phyloP scores from a whole-genome alignment of 768 basidiomycete species.

The Tylopilus subfusipes region DNA sequence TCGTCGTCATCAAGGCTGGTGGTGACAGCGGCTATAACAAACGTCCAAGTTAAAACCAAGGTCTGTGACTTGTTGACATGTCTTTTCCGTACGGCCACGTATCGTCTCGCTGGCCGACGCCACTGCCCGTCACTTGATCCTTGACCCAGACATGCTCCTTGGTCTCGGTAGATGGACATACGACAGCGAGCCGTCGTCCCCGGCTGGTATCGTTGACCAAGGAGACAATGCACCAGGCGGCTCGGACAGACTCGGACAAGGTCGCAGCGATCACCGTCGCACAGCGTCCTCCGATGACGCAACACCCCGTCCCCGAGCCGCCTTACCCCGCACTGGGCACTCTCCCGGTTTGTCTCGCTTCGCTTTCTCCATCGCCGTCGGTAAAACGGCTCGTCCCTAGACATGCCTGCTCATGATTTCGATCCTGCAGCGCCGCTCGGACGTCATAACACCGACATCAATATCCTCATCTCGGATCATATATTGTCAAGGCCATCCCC shows the following conservation, averaged over 20 bases:
- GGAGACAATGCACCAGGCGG: conserved; percentile 4
- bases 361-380: conserved; percentile 5
- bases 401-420: conserved; percentile 10
- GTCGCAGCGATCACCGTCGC: conserved; percentile 25
- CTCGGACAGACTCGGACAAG: conserved; percentile 4
- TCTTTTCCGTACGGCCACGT: background rate
- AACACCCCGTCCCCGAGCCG: conserved; percentile 45
- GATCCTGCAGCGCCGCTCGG: conserved; percentile 3
- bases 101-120: background rate
- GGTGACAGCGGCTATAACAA: conserved; percentile 7
- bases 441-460: conserved; percentile 11
- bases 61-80: conserved; percentile 18
- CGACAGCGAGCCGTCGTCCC: conserved; percentile 23
- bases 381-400: conserved; percentile 3
- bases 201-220: conserved; percentile 6
- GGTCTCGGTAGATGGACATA: conserved; percentile 18
- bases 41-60: conserved; percentile 12
- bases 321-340: conserved; percentile 14
- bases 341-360: conserved; percentile 19
- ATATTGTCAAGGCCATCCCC: conserved; percentile 8
- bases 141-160: conserved; percentile 21
- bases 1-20: conserved; percentile 1
- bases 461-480: conserved; percentile 12
- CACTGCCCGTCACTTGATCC: background rate
- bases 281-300: conserved; percentile 46